Conservation (phyloP, 306 rosid genomes). For the Notholithocarpus densiflorus region DNA sequence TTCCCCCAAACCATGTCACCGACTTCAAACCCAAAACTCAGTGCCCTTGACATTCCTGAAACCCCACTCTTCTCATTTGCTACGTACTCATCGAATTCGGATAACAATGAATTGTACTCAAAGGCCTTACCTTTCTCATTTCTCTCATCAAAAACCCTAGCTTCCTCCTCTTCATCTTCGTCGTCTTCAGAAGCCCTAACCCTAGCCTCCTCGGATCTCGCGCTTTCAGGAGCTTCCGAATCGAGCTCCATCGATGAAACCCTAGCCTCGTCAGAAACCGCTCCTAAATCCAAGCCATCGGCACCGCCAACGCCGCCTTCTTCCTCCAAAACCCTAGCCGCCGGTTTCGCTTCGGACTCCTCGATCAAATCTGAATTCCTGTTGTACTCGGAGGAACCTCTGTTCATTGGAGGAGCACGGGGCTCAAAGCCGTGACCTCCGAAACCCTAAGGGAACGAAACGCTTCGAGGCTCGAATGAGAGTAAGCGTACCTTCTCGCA, state of each 20-base stretch:
- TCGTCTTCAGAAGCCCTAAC: conserved; percentile 26
- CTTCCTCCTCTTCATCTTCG: conserved; percentile 34
- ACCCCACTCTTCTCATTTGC: conserved; percentile 60
- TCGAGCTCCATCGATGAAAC: conserved; percentile 38
- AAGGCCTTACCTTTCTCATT: conserved; percentile 25
- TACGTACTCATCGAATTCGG: conserved; percentile 76
- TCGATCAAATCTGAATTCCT: conserved; percentile 26
- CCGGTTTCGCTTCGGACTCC: conserved; percentile 20
- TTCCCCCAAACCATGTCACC: conserved; percentile 99
- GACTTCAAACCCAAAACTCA: conserved; percentile 63
- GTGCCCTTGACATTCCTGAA: conserved; percentile 51
- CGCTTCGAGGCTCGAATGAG: conserved; percentile 12
- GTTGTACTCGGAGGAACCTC: conserved; percentile 23
- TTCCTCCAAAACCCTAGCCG: conserved; percentile 19
- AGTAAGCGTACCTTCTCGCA: conserved; percentile 19
- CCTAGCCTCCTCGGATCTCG: conserved; percentile 33
- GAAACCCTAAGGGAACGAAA: conserved; percentile 30
- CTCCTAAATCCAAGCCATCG: neutral
- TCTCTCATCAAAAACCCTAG: conserved; percentile 38
- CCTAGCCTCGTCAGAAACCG: conserved; percentile 28
- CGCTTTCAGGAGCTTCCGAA: conserved; percentile 34
- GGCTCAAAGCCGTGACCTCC: neutral
- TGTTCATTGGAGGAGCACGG: neutral
- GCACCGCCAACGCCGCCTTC: conserved; percentile 24
- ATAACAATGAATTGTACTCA: conserved; percentile 46